Evolutionary conservation across 148 eudicot genomes (phyloP).

Genomic region (Limonium bicolor): DNA sequence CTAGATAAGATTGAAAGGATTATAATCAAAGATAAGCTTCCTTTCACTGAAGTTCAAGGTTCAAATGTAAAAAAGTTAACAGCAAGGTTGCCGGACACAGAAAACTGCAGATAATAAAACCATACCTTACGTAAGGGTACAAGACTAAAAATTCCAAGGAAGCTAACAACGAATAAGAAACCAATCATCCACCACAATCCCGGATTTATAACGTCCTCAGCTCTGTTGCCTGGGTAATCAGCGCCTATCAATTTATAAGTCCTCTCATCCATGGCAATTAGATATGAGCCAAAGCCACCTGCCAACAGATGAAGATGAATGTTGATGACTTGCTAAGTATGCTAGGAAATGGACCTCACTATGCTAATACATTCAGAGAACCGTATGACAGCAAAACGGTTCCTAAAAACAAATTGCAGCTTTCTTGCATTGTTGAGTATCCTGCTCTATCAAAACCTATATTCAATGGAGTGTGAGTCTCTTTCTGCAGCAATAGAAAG

Average conservation of each 20-base stretch:
- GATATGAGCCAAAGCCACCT: conserved; percentile 91
- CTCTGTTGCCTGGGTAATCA: conserved; percentile 79
- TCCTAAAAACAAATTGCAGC: too few relatives aligned
- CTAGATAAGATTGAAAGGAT: too few relatives aligned
- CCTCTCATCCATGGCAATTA: conserved; percentile 86
- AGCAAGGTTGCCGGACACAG: background rate
- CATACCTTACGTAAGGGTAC: conserved; percentile 90
- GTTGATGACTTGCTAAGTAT: too few relatives aligned
- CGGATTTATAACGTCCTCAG: conserved; percentile 76
- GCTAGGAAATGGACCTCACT: too few relatives aligned
- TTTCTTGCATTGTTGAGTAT: too few relatives aligned
- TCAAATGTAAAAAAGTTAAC: background rate
- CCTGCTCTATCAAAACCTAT: too few relatives aligned
- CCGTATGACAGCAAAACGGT: too few relatives aligned
- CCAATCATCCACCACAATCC: conserved; percentile 94
- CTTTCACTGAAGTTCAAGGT: background rate
- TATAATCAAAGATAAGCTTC: background rate
- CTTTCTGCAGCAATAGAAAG: too few relatives aligned
- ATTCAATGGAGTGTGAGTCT: too few relatives aligned
- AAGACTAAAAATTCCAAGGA: conserved; percentile 85
- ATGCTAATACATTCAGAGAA: too few relatives aligned
- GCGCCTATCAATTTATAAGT: conserved; percentile 80
- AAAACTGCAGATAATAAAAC: background rate
- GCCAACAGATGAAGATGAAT: too few relatives aligned
- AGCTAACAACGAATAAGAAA: conserved; percentile 79